Conservation (phyloP, 1,284 basidiomycete genomes). For the Irpex rosettiformis region DNA sequence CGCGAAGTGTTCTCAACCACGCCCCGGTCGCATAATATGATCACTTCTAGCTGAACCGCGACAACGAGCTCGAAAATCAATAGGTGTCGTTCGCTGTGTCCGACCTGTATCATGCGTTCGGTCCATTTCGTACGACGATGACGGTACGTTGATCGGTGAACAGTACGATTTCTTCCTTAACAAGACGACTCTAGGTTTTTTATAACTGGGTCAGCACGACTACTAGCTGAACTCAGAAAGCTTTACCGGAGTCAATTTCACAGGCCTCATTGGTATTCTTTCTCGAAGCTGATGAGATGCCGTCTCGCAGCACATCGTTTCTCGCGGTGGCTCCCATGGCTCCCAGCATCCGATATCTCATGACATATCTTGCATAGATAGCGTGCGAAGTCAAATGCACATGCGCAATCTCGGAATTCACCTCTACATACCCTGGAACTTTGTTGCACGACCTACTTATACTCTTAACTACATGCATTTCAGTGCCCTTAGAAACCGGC, state of each 20-base stretch:
- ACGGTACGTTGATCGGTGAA: no score
- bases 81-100: no score
- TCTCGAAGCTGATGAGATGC: not conserved
- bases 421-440: not conserved
- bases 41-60: no score
- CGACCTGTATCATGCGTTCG: no score
- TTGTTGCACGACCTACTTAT: not conserved
- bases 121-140: no score
- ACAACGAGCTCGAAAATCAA: no score
- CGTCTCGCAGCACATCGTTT: not conserved
- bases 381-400: not conserved
- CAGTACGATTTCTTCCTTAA: no score
- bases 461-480: slow-evolving; percentile 4
- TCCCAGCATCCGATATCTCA: not conserved
- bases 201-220: not conserved
- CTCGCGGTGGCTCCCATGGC: not conserved
- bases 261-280: no score
- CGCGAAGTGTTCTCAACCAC: no score
- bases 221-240: not conserved
- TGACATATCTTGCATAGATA: not conserved
- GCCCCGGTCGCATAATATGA: no score
- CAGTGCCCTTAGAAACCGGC: no score
- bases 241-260: not conserved
- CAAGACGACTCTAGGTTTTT: no score
- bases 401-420: not conserved